Evolutionary conservation across 768 basidiomycete genomes (phyloP).

Genomic region (Leccinellum luteum): DNA sequence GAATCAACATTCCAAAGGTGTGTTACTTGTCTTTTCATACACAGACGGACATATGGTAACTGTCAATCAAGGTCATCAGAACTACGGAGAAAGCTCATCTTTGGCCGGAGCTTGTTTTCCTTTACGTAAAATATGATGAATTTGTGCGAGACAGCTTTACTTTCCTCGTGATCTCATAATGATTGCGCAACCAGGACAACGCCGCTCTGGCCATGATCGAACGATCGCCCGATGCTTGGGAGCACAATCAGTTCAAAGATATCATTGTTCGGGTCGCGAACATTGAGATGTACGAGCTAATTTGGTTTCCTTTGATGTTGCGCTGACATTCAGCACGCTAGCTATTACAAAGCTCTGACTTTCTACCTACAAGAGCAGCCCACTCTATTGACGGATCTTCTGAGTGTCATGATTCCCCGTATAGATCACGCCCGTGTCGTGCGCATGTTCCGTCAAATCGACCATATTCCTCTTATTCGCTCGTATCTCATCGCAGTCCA

Average conservation of each 20-base stretch:
- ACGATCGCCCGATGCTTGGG: constrained; percentile 97
- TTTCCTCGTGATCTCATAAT: background rate
- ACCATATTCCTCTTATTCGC: constrained; percentile 94
- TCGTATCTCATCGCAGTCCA: constrained; percentile 97
- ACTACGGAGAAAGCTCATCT: constrained; percentile 95
- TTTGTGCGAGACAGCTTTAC: constrained; percentile 48
- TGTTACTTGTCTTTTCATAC: background rate
- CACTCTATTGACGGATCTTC: constrained; percentile 86
- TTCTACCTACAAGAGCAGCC: constrained; percentile 97
- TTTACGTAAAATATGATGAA: constrained; percentile 98
- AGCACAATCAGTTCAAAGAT: constrained; percentile 99
- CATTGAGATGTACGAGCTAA: constrained; percentile 77
- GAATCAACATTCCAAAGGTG: constrained; percentile 97
- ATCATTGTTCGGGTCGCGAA: constrained; percentile 95
- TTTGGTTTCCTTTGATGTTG: background rate
- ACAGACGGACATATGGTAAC: background rate
- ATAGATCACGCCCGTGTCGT: constrained; percentile 96
- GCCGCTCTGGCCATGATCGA: constrained; percentile 99
- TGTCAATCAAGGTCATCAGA: constrained; percentile 68
- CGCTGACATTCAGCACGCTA: constrained; percentile 28
- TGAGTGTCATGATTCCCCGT: constrained; percentile 89
- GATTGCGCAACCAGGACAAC: constrained; percentile 65
- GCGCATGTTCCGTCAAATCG: constrained; percentile 90
- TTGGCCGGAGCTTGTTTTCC: constrained; percentile 97
- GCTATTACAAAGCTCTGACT: constrained; percentile 92